A percentile compares a stretch with the other conserved stretches of the same genome.
These are phyloP conservation scores for Triticum aestivum DNA, from an alignment of 176 grass and related monocot species.

Conservation along the genomic window IWGSC_CS_RefSeq_v2.1 NC_057801.1:96628256-96628755, in stretches of 20 bases:
- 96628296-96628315: background rate
- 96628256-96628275: background rate
- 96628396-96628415: background rate
- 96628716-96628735: background rate
- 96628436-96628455: background rate
- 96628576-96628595: conserved; percentile 31
- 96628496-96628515: background rate
- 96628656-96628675: background rate
- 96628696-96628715: conserved; percentile 27
- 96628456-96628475: conserved; percentile 4
- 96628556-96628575: conserved; percentile 48
- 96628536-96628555: conserved; percentile 35
- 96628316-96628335: background rate
- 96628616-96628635: conserved; percentile 27
- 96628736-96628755: background rate
- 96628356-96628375: background rate
- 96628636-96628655: conserved; percentile 50
- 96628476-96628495: background rate
- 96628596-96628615: conserved; percentile 26
- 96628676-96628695: background rate
- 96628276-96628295: background rate
- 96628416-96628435: background rate
- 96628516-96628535: background rate
- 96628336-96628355: background rate
- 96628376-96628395: background rate